Base-by-base conservation (phyloP, 208 protist species). In the Crithidia fasciculata region DNA sequence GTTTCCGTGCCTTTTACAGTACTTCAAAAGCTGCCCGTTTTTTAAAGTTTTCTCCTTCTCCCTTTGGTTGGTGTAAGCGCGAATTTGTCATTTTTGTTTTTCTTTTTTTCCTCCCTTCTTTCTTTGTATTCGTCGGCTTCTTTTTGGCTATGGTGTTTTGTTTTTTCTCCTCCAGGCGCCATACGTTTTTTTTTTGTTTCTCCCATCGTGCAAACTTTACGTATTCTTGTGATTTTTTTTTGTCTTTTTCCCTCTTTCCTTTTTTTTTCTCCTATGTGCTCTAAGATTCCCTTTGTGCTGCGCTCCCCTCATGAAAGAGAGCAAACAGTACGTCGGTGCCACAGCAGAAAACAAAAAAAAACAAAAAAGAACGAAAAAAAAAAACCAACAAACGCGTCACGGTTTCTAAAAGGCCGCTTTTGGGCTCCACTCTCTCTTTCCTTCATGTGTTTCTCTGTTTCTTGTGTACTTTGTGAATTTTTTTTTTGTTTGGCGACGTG, bases 91-190 rank as follows among this genome's bases (percentile, higher is more conserved):
- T 28, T 15, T 43, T 62, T 47, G 45, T 41, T 72, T 72, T 41
- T 72, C 16, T 56, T 41, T 72, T 72, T 41, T 72, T 39, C 54
- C 2, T 8, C n/a, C 7, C 45, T 39, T 61, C 2, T 39, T 9
- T 41, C 16, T 5, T 36, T 19, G 16, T 4, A 10, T 47, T 47
- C 16, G 4, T 53, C 37, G 5, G 19, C 53, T 13, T 65, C 39
- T 49, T 65, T 59, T 59, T 7, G 40, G 16, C 6, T 8, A 19
- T 40, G 18, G 28, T 40, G 12, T 40, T 62, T 6, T 41, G 47
- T 12, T 57, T 62, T 44, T 65, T 64, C 54, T 41, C 40, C 12
- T 49, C 45, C 9, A 13, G 45, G 2, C 12, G 45, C 7, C 7
- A 49, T 49, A 13, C 2, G 7, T 13, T 49, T 49, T 49, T 49